Base-by-base conservation (phyloP, 371 early-diverging fungal genomes). In the Capniomyces stellatus region DNA sequence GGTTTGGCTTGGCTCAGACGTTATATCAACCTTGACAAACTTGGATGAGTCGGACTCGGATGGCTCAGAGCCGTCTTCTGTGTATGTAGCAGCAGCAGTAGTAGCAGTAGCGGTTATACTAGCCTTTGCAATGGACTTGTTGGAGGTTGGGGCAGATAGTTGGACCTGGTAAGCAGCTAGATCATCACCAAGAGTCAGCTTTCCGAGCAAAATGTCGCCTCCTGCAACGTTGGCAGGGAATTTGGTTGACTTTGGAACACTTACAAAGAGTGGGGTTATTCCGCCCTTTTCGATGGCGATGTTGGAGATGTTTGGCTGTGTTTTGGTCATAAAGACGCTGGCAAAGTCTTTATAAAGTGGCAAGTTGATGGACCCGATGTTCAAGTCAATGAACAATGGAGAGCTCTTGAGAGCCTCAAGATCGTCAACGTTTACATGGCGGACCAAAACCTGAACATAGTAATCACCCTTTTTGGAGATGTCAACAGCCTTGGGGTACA, bases 401-500 rank as follows among this genome's bases (percentile, higher is more conserved):
- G 74, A 60, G 43, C 64, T 66, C 55, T 78, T 78, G 21, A 89
- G 67, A 47, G 81, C 79, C 22, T 87, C 86, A 30, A 93, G 70
- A 1, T 76, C 66, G 47, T 72, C 73, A 31, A 84, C 70, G 15
- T 71, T 68, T 52, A 78, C 74, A 13, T 83, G 80, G 21, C 80
- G 73, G 21, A 94, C 57, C 63, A 87, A 90, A 44, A 79, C 81
- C 44, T 77, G 79, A 42, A 89, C 67, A 3, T 75, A 76, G 62
- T 92, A 92, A 30, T 85, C 89, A 15, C 94, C 93, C 69, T 86
- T 82, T 56, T 58, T 66, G 27, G 70, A 64, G n/a, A 91, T 59
- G 54, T 81, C 81, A 50, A 84, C 61, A 1, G 61, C 57, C 52
- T 80, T 81, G 25, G 83, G 64, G 63, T 87, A 89, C 19, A 85